Percentiles rank a stretch among this genome's conserved stretches.
Evolutionary conservation across 2,329 filamentous ascomycete species (phyloP).

Genomic region (Scortechinia acanthostroma): DNA sequence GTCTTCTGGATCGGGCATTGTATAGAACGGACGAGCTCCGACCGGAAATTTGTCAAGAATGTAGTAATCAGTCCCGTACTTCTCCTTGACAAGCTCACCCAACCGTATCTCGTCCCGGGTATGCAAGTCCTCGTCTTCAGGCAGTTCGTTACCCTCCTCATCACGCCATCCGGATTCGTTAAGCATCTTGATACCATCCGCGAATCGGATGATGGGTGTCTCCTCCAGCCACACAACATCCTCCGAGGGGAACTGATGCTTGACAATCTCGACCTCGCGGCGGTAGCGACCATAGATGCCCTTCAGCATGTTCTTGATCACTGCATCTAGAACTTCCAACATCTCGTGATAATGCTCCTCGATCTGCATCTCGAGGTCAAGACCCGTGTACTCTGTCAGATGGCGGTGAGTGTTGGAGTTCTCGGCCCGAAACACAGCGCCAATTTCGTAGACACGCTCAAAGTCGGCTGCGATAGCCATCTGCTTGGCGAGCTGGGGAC

Average conservation of each 20-base stretch:
- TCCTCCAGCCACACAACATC: slow-evolving; percentile 82
- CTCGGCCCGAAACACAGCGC: slow-evolving; percentile 85
- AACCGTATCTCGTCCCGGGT: slow-evolving; percentile 83
- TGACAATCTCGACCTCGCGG: slow-evolving; percentile 71
- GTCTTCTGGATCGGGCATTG: slow-evolving; percentile 74
- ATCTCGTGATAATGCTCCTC: slow-evolving; percentile 86
- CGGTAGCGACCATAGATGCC: slow-evolving; percentile 63
- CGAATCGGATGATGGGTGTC: slow-evolving; percentile 75
- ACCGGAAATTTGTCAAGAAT: slow-evolving; percentile 88
- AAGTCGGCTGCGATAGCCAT: slow-evolving; percentile 88
- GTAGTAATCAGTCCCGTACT: slow-evolving; percentile 85
- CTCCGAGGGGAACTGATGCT: slow-evolving; percentile 77
- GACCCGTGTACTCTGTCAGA: slow-evolving; percentile 86
- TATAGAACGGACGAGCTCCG: slow-evolving; percentile 81
- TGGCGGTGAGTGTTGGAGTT: slow-evolving; percentile 94
- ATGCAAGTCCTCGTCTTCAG: slow-evolving; percentile 71
- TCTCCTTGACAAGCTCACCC: slow-evolving; percentile 76
- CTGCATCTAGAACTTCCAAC: slow-evolving; percentile 68
- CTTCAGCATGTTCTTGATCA: slow-evolving; percentile 74
- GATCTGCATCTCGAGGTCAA: slow-evolving; percentile 89
- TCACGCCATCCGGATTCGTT: slow-evolving; percentile 71
- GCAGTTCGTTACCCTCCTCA: slow-evolving; percentile 67
- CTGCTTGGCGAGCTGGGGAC: slow-evolving; percentile 85
- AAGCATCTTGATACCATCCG: slow-evolving; percentile 73
- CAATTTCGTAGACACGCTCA: slow-evolving; percentile 80